Conservation (phyloP, 352 stramenopile species). For the Poterioochromonas sp. region DNA sequence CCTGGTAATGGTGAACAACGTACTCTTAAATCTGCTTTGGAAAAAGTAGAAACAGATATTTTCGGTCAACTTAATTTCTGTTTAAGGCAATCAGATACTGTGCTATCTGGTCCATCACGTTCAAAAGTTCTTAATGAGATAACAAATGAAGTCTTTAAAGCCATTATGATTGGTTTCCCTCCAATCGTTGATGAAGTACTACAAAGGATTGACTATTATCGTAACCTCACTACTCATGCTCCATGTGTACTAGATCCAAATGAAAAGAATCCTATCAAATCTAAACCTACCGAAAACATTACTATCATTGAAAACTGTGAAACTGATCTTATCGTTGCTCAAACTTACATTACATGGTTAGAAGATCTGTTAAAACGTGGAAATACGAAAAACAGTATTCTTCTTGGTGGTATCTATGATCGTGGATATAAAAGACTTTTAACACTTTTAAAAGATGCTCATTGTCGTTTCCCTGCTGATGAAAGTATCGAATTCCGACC, state of each 20-base stretch:
- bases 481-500: not conserved
- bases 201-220: not conserved
- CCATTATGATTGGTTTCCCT: not conserved
- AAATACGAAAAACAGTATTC: not conserved
- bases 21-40: no score
- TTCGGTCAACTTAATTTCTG: not conserved
- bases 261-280: not conserved
- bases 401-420: conserved; percentile 2
- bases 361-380: not conserved
- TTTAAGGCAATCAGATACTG: not conserved
- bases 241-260: not conserved
- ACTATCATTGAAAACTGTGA: not conserved
- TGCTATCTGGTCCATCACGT: not conserved
- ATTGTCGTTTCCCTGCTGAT: not conserved
- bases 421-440: not conserved
- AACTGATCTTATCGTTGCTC: not conserved
- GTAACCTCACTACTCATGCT: not conserved
- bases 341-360: not conserved
- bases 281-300: not conserved
- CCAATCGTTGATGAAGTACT: not conserved
- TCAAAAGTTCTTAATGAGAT: conserved; percentile 1
- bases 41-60: not conserved
- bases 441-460: not conserved
- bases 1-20: no score
- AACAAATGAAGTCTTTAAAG: not conserved